Evolutionary conservation across 306 rosid genomes (phyloP).

Genomic region (Quercus dentata): DNA sequence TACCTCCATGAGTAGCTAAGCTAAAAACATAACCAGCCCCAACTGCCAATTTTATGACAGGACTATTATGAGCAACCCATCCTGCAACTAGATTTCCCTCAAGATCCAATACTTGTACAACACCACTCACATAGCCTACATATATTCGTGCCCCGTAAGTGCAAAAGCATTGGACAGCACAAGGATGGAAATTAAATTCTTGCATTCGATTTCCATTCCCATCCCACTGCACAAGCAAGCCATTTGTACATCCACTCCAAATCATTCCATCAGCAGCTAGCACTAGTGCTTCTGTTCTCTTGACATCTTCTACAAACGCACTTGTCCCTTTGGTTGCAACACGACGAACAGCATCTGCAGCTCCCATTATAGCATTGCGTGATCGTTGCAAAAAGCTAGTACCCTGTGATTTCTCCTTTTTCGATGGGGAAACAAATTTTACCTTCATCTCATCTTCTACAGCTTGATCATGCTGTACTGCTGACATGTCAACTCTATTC

Average conservation of each 20-base stretch:
- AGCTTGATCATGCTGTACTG: constrained; percentile 76
- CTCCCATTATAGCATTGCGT: constrained; percentile 91
- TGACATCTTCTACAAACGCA: constrained; percentile 80
- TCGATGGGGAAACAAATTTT: constrained; percentile 66
- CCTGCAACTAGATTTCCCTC: constrained; percentile 82
- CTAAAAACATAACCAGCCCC: constrained; percentile 68
- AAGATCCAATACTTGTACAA: constrained; percentile 75
- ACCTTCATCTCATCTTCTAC: constrained; percentile 82
- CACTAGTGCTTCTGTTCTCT: constrained; percentile 76
- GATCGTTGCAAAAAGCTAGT: constrained; percentile 78
- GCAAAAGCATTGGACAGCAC: constrained; percentile 82
- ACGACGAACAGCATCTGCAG: constrained; percentile 96
- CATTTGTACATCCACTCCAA: constrained; percentile 97
- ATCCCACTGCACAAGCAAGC: constrained; percentile 92
- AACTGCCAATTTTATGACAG: constrained; percentile 76
- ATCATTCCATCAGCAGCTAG: constrained; percentile 79
- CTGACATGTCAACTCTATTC: constrained; percentile 75
- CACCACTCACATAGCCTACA: constrained; percentile 89
- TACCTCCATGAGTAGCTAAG: constrained; percentile 95
- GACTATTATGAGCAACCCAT: constrained; percentile 93
- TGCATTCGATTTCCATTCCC: constrained; percentile 77
- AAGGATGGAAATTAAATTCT: constrained; percentile 74
- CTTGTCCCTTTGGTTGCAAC: constrained; percentile 96
- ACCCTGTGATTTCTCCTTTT: constrained; percentile 88
- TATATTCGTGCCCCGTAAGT: constrained; percentile 66